phyloP scores from a whole-genome alignment of 768 basidiomycete species.

The Pleurotus sapidus region DNA sequence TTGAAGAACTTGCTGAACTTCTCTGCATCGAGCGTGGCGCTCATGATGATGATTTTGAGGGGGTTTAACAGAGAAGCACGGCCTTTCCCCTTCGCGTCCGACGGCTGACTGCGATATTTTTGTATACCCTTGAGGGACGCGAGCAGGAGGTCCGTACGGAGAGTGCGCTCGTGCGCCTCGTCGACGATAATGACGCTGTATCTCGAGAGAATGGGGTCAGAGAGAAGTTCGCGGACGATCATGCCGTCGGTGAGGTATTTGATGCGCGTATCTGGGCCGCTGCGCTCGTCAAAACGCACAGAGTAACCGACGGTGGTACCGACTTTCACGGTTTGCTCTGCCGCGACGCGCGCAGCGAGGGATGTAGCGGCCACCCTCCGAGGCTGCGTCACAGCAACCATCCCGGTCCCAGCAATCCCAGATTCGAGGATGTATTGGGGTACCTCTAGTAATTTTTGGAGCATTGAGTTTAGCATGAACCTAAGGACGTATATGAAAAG shows the following conservation, averaged over 20 bases:
- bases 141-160: conserved; percentile 92
- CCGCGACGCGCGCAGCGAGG: conserved; percentile 87
- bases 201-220: conserved; percentile 68
- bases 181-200: conserved; percentile 93
- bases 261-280: conserved; percentile 71
- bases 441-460: conserved; percentile 58
- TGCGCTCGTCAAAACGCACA: conserved; percentile 91
- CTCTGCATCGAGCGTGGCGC: conserved; percentile 94
- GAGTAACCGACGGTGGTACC: conserved; percentile 89
- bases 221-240: conserved; percentile 89
- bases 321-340: conserved; percentile 70
- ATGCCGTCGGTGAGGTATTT: conserved; percentile 99
- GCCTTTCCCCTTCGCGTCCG: conserved; percentile 41
- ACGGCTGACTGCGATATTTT: conserved; percentile 50
- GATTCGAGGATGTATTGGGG: conserved; percentile 94
- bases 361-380: conserved; percentile 93
- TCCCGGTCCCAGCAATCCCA: conserved; percentile 63
- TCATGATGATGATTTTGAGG: conserved; percentile 95
- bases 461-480: too few relatives aligned
- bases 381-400: conserved; percentile 93
- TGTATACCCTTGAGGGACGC: conserved; percentile 86
- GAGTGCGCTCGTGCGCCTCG: conserved; percentile 94
- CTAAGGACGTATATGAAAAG: too few relatives aligned
- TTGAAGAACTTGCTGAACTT: conserved; percentile 89
- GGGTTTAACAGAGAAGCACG: conserved; percentile 38